Conservation (phyloP, 495 filamentous ascomycete species). For the Cercophora sp. region DNA sequence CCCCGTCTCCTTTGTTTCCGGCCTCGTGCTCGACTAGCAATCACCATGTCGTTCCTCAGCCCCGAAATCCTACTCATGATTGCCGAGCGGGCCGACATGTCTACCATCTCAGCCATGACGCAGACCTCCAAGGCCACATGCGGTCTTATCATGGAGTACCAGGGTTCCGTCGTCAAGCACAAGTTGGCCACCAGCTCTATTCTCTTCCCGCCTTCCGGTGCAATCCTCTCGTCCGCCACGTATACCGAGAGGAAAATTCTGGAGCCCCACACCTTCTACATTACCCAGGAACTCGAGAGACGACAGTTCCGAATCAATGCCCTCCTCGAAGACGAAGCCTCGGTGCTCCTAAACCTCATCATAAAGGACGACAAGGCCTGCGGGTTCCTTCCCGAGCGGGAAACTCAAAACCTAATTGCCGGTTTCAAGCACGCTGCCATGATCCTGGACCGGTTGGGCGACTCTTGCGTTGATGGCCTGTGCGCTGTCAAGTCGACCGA, state of each 20-base stretch:
- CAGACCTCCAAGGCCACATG: conserved; percentile 17
- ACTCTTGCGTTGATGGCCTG: background rate
- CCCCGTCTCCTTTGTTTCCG: too few species aligned
- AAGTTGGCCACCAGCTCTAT: background rate
- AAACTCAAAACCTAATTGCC: conserved; percentile 9
- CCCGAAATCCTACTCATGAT: conserved; percentile 26
- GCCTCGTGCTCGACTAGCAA: too few species aligned
- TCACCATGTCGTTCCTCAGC: conserved; percentile 1
- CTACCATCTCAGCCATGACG: conserved; percentile 16
- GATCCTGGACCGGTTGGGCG: conserved; percentile 19
- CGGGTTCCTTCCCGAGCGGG: background rate
- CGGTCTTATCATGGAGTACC: conserved; percentile 12
- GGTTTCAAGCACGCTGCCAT: conserved; percentile 13
- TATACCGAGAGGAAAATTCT: conserved; percentile 22
- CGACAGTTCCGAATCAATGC: conserved; percentile 17
- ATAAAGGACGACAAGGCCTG: background rate
- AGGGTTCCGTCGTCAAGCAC: conserved; percentile 21
- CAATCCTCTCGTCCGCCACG: conserved; percentile 13
- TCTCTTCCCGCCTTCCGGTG: background rate
- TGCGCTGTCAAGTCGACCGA: background rate
- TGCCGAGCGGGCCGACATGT: conserved; percentile 21
- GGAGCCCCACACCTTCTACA: conserved; percentile 11
- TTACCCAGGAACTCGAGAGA: conserved; percentile 25
- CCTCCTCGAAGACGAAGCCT: conserved; percentile 13
- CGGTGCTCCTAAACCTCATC: background rate